Evolutionary conservation across 208 protist genomes (phyloP).

Genomic region (Trypanosomatidae sp.): DNA sequence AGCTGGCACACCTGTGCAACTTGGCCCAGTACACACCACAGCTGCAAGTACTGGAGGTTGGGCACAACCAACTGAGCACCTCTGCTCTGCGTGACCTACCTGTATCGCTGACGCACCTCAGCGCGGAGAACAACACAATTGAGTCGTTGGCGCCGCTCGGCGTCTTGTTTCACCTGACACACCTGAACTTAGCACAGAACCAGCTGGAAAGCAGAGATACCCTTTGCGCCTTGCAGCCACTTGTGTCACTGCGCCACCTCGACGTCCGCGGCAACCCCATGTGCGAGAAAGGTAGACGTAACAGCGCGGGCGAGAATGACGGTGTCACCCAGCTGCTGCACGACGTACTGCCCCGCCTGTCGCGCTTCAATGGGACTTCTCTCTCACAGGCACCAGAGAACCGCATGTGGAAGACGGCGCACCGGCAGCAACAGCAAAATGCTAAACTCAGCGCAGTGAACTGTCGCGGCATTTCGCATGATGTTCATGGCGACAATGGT

Average conservation of each 20-base stretch:
- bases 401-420: conserved; percentile 20
- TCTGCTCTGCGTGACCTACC: conserved; percentile 40
- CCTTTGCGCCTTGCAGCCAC: conserved; percentile 32
- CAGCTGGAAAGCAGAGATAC: conserved; percentile 29
- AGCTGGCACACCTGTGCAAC: conserved; percentile 35
- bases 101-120: conserved; percentile 37
- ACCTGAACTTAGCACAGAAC: conserved; percentile 56
- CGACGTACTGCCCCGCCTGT: conserved; percentile 46
- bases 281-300: neutral
- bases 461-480: neutral
- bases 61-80: conserved; percentile 61
- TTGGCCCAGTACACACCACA: conserved; percentile 37
- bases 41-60: conserved; percentile 57
- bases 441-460: neutral
- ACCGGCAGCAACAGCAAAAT: neutral
- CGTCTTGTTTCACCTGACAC: conserved; percentile 33
- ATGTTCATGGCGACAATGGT: neutral
- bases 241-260: conserved; percentile 53
- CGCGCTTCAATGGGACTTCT: conserved; percentile 53
- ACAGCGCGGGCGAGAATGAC: neutral
- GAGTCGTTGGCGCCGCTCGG: conserved; percentile 43
- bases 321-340: conserved; percentile 13
- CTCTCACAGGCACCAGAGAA: conserved; percentile 74
- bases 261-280: conserved; percentile 67
- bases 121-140: conserved; percentile 46